Evolutionary conservation across 768 basidiomycete species (phyloP).

Genomic region (Mycena vulgaris): DNA sequence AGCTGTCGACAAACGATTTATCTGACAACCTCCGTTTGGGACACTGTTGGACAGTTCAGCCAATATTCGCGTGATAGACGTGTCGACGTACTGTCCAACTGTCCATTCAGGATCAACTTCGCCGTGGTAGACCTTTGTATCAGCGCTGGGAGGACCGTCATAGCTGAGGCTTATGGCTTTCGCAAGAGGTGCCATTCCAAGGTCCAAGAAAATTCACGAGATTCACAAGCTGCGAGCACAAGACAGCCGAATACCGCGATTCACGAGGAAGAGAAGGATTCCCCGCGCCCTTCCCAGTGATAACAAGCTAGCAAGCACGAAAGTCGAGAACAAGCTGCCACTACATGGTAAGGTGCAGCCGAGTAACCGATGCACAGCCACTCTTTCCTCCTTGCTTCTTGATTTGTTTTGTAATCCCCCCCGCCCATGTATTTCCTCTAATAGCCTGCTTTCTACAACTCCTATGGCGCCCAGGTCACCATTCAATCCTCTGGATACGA

Average conservation of each 20-base stretch:
- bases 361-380: too few species aligned
- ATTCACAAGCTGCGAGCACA: background rate
- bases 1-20: constrained; percentile 7
- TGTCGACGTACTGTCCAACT: constrained; percentile 58
- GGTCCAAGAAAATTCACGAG: too few species aligned
- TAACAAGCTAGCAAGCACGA: background rate
- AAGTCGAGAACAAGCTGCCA: too few species aligned
- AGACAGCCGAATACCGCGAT: background rate
- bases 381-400: background rate
- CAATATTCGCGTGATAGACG: background rate
- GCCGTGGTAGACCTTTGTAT: constrained; percentile 51
- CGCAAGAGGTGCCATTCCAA: constrained; percentile 62
- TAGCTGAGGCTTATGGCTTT: constrained; percentile 50
- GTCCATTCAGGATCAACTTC: constrained; percentile 63
- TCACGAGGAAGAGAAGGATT: too few species aligned
- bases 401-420: background rate
- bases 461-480: constrained; percentile 23
- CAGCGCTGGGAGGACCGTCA: constrained; percentile 11
- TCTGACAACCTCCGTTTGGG: constrained; percentile 65
- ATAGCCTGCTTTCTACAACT: background rate
- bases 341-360: too few species aligned
- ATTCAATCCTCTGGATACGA: constrained; percentile 38
- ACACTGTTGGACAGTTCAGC: constrained; percentile 51
- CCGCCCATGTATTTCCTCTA: constrained; percentile 25
- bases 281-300: too few species aligned